phyloP scores from a whole-genome alignment of 1,284 basidiomycete genomes.

The Fomitiporia mediterranea region DNA sequence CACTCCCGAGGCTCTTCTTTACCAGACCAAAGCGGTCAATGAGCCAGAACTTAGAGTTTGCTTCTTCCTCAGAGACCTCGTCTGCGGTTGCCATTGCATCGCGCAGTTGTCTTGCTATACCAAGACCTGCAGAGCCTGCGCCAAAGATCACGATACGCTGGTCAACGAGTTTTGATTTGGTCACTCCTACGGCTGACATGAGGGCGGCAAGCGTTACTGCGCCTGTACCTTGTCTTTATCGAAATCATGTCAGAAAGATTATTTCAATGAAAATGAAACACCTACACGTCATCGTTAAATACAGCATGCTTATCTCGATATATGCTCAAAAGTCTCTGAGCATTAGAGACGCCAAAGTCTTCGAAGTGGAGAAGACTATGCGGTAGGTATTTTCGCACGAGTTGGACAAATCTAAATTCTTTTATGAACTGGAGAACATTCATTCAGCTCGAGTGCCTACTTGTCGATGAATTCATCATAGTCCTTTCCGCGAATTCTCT shows the following conservation, averaged over 20 bases:
- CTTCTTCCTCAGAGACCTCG: slow-evolving; percentile 50
- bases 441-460: slow-evolving; percentile 31
- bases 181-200: slow-evolving; percentile 73
- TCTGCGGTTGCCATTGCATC: slow-evolving; percentile 68
- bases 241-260: slow-evolving; percentile 10
- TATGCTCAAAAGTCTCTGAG: slow-evolving; percentile 62
- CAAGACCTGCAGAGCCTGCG: slow-evolving; percentile 79
- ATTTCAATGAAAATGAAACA: slow-evolving; percentile 10
- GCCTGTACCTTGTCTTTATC: slow-evolving; percentile 73
- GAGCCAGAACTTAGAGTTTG: slow-evolving; percentile 63
- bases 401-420: slow-evolving; percentile 36
- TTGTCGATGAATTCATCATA: slow-evolving; percentile 70
- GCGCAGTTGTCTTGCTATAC: slow-evolving; percentile 67
- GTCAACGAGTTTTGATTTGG: slow-evolving; percentile 60
- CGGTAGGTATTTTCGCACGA: slow-evolving; percentile 41
- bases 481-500: slow-evolving; percentile 57
- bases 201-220: slow-evolving; percentile 79
- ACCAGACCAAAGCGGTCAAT: slow-evolving; percentile 57
- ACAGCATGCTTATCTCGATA: slow-evolving; percentile 65
- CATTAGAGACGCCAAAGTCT: slow-evolving; percentile 75
- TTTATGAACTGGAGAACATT: slow-evolving; percentile 28
- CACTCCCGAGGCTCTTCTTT: slow-evolving; percentile 43
- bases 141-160: slow-evolving; percentile 79
- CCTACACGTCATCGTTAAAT: slow-evolving; percentile 79
- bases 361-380: slow-evolving; percentile 67